Conservation (phyloP, 2,329 filamentous ascomycete species). For the Dactylonectria macrodidyma region DNA sequence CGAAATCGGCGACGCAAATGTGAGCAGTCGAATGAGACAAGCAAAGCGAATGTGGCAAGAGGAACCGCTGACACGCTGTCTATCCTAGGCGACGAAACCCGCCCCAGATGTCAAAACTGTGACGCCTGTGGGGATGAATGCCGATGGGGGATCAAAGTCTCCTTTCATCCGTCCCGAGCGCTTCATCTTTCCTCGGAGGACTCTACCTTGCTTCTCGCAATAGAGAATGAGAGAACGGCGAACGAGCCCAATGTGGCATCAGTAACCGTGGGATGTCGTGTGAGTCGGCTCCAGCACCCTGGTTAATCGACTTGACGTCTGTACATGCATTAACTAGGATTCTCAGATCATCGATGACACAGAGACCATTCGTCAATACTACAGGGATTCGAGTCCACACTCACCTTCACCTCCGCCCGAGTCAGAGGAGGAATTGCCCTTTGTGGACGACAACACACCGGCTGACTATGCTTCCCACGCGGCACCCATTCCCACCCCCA, state of each 20-base stretch:
- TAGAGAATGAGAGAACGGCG: conserved; percentile 11
- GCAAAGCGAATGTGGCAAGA: not conserved
- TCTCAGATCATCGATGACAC: conserved; percentile 11
- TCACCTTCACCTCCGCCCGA: not conserved
- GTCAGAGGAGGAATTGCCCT: not conserved
- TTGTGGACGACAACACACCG: not conserved
- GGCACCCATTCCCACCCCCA: not conserved
- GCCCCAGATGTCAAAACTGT: conserved; percentile 3
- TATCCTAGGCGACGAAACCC: conserved; percentile 10
- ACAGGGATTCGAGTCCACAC: not conserved
- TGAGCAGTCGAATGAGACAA: not conserved
- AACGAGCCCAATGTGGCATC: not conserved
- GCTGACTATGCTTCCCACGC: not conserved
- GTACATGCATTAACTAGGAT: not conserved
- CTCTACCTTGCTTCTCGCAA: not conserved
- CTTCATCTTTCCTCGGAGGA: conserved; percentile 6
- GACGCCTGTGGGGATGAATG: conserved; percentile 4
- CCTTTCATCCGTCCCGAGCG: conserved; percentile 13
- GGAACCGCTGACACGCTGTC: not conserved
- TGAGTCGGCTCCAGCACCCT: not conserved
- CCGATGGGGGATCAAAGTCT: conserved; percentile 17
- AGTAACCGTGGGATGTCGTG: not conserved
- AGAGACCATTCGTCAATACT: conserved; percentile 2
- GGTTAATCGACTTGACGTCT: not conserved
- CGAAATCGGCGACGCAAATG: conserved; percentile 13